Conservation (phyloP, 2,329 filamentous ascomycete genomes). For the Botrytis pseudocinerea region DNA sequence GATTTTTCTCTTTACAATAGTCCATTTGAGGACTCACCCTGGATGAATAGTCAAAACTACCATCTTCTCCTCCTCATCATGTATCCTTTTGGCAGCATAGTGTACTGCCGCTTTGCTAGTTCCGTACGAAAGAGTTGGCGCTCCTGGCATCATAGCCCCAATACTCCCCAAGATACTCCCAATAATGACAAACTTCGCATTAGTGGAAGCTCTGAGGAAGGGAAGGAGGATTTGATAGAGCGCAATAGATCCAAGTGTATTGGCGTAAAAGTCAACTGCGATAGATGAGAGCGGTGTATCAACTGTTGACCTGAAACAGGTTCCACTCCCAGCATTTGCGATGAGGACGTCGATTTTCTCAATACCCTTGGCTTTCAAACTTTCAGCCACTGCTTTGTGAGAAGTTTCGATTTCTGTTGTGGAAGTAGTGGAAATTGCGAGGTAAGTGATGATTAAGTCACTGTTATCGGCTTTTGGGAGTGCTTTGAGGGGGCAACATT, state of each 20-base stretch:
- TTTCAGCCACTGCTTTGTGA: conserved; percentile 3
- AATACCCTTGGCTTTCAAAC: conserved; percentile 40
- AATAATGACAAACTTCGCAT: conserved; percentile 45
- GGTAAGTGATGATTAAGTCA: conserved; percentile 43
- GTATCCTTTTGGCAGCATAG: conserved; percentile 42
- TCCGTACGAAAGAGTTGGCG: conserved; percentile 44
- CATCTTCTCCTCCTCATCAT: conserved; percentile 43
- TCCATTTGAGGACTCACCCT: conserved; percentile 27
- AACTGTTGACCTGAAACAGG: conserved; percentile 38
- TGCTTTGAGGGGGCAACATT: conserved; percentile 35
- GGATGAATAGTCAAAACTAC: conserved; percentile 40
- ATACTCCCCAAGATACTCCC: conserved; percentile 38
- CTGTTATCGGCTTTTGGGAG: conserved; percentile 35
- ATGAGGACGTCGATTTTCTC: conserved; percentile 51
- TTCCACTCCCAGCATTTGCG: conserved; percentile 50
- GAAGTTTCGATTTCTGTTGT: too few relatives aligned
- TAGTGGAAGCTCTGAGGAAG: conserved; percentile 42
- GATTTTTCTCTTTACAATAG: not conserved
- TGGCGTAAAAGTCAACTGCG: conserved; percentile 44
- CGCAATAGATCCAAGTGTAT: conserved; percentile 46
- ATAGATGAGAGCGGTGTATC: conserved; percentile 43
- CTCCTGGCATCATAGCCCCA: conserved; percentile 26
- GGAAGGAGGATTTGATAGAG: conserved; percentile 48
- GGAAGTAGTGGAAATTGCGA: conserved; percentile 33
- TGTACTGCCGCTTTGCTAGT: conserved; percentile 47